These are phyloP conservation scores for Chaetomium tenue DNA, from an alignment of 495 filamentous ascomycete species.

Conservation along the genomic window DNA sequence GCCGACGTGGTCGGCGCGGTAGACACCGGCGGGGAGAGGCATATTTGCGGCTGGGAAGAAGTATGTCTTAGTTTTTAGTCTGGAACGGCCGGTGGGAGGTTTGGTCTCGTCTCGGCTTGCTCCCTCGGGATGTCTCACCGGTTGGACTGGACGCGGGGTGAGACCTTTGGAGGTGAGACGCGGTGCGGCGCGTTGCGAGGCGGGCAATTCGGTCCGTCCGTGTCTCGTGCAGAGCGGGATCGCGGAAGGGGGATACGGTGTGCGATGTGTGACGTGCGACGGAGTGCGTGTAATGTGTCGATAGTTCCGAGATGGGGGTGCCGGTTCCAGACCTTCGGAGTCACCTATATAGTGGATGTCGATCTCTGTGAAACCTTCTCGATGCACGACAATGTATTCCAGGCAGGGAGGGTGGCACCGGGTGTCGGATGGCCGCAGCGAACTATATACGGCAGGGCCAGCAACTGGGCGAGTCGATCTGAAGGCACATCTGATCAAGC, in stretches of 20 bases:
- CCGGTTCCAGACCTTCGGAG: constrained; percentile 4
- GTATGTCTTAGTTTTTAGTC: constrained; percentile 1
- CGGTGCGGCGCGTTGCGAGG: constrained; percentile 9
- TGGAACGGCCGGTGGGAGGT: not conserved
- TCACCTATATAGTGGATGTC: not conserved
- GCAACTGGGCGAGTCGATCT: not conserved
- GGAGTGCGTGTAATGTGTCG: no score
- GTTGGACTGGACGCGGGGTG: not conserved
- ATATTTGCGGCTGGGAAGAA: constrained; percentile 26
- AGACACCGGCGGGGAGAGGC: constrained; percentile 49
- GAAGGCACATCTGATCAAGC: no score
- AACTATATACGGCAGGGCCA: constrained; percentile 6
- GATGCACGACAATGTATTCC: constrained; percentile 6
- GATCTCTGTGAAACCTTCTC: not conserved
- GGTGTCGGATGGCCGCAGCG: not conserved
- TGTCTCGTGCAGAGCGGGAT: not conserved
- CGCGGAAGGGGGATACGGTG: not conserved
- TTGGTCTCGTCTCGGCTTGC: not conserved
- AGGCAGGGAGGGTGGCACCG: constrained; percentile 8
- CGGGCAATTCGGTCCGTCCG: constrained; percentile 14
- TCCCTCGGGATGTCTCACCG: constrained; percentile 5
- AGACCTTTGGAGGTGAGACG: constrained; percentile 2
- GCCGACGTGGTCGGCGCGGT: constrained; percentile 52
- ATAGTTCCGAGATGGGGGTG: not conserved
- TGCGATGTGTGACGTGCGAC: not conserved